Evolutionary conservation across 177 flowering plant genomes (phyloP), one percentile per base, ranked within the genome.

Genomic region (Vitis hybrid): DNA sequence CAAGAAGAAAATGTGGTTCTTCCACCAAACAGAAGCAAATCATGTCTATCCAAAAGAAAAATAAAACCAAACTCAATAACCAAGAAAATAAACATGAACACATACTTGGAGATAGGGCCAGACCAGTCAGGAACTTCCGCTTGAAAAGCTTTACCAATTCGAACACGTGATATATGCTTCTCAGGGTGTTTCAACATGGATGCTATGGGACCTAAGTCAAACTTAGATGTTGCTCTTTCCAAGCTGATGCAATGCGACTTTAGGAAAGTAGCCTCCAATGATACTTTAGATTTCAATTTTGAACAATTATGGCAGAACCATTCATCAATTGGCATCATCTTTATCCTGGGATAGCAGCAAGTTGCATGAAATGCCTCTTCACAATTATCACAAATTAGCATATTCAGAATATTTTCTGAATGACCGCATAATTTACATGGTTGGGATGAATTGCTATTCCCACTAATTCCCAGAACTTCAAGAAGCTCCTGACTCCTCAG

Each of bases 111-210:
- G 51, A 65, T 26, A 50, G 50, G 68, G n/a, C 48, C 57, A 52
- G 68, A 51, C 68, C 68, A 65, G 15, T 65, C 57, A 19, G 68
- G 68, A 51, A 65, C 68, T 52, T 65, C 68, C 9, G 45, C 68
- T 65, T 65, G 68, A 65, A 19, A 65, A 51, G 33, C 7, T 65
- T 20, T 13, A 11, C 68, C 68, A 22, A 65, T 65, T 65, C 68
- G 50, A 52, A 65, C 68, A 51, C 49, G 68, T 48, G 68, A 65
- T 11, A 1, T 65, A 26, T 65, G 51, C 14, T 31, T 55, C 57
- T 65, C 58, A 51, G 68, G 68, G 39, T 65, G 18, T 52, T 51
- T 65, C 45, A 65, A 65, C 68, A 65, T 65, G 7, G 2, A 18
- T 18, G 55, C 67, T 64, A 64, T 64, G 11, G 31, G 67, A 18